Percentiles rank a stretch among this genome's conserved stretches.
phyloP scores from a whole-genome alignment of 371 early-diverging fungal species.

The Apophysomyces trapeziformis region DNA sequence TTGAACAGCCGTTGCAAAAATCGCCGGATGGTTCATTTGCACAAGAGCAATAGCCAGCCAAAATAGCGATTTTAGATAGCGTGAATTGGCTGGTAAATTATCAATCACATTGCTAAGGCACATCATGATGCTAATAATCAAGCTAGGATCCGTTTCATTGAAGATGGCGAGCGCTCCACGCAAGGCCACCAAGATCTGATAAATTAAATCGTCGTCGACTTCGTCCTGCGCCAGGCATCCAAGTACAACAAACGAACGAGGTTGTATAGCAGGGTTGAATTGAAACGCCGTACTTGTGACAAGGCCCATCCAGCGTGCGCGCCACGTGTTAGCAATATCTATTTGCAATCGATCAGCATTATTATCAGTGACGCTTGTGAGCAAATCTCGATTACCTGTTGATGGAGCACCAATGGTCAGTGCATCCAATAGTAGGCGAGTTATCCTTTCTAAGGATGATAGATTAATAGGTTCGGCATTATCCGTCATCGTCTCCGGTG shows the following conservation, averaged over 20 bases:
- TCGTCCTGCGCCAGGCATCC: slow-evolving; percentile 87
- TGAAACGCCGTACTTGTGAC: slow-evolving; percentile 90
- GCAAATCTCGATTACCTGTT: slow-evolving; percentile 48
- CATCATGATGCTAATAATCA: slow-evolving; percentile 84
- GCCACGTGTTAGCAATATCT: slow-evolving; percentile 77
- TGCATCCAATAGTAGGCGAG: slow-evolving; percentile 76
- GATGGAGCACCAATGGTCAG: slow-evolving; percentile 72
- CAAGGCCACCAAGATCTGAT: slow-evolving; percentile 85
- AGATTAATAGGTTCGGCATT: slow-evolving; percentile 66
- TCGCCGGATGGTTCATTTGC: slow-evolving; percentile 78
- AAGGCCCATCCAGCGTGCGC: slow-evolving; percentile 89
- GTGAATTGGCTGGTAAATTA: slow-evolving; percentile 71
- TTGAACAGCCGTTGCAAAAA: slow-evolving; percentile 72
- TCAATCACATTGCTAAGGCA: slow-evolving; percentile 83
- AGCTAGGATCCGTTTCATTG: slow-evolving; percentile 70
- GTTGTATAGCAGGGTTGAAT: slow-evolving; percentile 88
- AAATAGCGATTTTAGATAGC: slow-evolving; percentile 80
- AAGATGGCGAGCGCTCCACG: slow-evolving; percentile 80
- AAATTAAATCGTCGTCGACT: slow-evolving; percentile 83
- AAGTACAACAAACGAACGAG: slow-evolving; percentile 89
- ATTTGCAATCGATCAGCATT: slow-evolving; percentile 46
- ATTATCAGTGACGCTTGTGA: slow-evolving; percentile 26
- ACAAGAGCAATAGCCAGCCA: slow-evolving; percentile 88
- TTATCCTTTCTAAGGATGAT: slow-evolving; percentile 75
- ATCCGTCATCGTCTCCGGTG: slow-evolving; percentile 64